Conservation (phyloP, 176 grass and related monocot species). For the Aechmea fasciata region DNA sequence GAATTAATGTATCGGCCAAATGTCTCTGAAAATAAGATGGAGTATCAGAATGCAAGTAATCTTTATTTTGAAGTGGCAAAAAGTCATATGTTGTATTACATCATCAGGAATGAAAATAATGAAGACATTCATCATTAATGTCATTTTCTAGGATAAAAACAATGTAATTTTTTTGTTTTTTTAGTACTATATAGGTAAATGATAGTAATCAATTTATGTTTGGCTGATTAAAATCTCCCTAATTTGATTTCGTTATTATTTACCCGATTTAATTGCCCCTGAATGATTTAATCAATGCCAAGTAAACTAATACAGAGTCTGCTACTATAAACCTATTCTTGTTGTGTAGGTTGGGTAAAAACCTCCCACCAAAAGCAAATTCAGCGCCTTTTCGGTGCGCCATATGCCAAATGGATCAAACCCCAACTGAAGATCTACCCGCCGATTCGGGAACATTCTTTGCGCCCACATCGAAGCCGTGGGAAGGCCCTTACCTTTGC, state of each 20-base stretch:
- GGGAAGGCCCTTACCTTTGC: constrained; percentile 72
- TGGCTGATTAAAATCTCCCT: too few relatives aligned
- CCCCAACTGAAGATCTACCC: constrained; percentile 39
- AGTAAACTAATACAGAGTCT: not conserved
- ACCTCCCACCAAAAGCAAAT: constrained; percentile 41
- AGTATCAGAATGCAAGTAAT: too few relatives aligned
- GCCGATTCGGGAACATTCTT: constrained; percentile 33
- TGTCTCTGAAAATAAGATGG: too few relatives aligned
- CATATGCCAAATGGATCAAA: constrained; percentile 78
- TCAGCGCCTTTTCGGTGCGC: constrained; percentile 49
- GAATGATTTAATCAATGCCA: not conserved
- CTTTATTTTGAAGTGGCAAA: too few relatives aligned
- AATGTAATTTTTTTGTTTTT: too few relatives aligned
- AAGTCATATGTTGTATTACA: too few relatives aligned
- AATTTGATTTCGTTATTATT: not conserved
- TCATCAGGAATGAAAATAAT: too few relatives aligned
- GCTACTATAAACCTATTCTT: constrained; percentile 5
- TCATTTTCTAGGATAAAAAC: too few relatives aligned
- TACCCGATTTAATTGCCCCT: not conserved
- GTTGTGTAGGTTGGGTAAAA: constrained; percentile 42
- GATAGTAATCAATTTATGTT: too few relatives aligned
- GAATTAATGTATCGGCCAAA: too few relatives aligned
- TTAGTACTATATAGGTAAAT: too few relatives aligned
- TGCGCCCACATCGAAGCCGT: constrained; percentile 40
- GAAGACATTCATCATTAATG: too few relatives aligned